Evolutionary conservation across 2,329 filamentous ascomycete genomes (phyloP), one percentile per base, ranked within the genome.

Genomic region (Aspergillus luchuensis): DNA sequence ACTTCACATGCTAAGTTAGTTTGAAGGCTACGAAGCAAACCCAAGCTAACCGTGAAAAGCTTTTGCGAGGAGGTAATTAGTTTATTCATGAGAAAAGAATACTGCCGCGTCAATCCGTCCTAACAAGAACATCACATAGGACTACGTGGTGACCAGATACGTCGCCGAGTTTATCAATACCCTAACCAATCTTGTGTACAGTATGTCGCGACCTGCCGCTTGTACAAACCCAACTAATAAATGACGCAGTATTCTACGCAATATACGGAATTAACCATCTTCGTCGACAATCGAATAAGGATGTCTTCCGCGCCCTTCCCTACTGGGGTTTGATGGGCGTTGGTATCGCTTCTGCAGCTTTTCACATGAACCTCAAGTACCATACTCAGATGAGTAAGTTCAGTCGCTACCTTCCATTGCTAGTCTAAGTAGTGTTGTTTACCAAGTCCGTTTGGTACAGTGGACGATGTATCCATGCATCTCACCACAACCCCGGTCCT

Each of bases 81-180:
- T 10, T n/a, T 11, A 10, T 19, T 13, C 17, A 19, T 45, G 2
- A 17, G 8, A 21, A 19, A 4, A 21, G 10, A 13, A 21, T 15
- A 45, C 10, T 8, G 1, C 8, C 4, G 23, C 10, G 19, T 11
- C 17, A 5, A 23, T 23, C 19, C 41, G 23, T 11, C 8, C 10
- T 21, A 21, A 43, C 10, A 13, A 2, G 15, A 13, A 21, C 17
- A 17, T 28, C 25, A 25, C 5, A 30, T 50, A 69, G 61, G 70
- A 73, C 58, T 73, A 72, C 41, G 58, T 55, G 2, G 56, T 72
- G 41, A 69, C 62, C 1, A 62, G 63, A 43, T 72, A 67, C 47
- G 59, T 71, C 25, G 69, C 65, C 19, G 70, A 73, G 49, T 68
- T 73, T 21, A 62, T 72, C 59, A 73, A 72, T 57, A 71, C 62